Percentiles rank a stretch among this genome's conserved stretches.
Conservation (phyloP, 441 rosid species). For the Erodium moschatum region DNA sequence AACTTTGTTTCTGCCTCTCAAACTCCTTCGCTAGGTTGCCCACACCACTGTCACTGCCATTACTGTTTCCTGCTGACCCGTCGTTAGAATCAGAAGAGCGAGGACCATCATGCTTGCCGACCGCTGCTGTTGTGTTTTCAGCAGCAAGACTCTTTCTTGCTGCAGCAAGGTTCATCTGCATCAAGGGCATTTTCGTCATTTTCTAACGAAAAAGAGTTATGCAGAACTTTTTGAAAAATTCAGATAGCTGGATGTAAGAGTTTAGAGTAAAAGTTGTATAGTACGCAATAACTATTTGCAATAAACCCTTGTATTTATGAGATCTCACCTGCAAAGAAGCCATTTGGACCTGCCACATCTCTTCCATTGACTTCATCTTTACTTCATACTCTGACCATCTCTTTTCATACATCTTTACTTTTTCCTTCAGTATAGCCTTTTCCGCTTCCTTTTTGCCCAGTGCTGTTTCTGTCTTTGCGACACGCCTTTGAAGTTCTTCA, state of each 20-base stretch:
- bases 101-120: constrained; percentile 52
- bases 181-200: neutral
- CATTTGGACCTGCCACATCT: constrained; percentile 86
- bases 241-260: too few species aligned
- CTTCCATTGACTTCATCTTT: constrained; percentile 91
- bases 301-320: neutral
- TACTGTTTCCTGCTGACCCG: constrained; percentile 41
- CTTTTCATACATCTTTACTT: constrained; percentile 55
- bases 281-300: too few species aligned
- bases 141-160: constrained; percentile 64
- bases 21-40: constrained; percentile 58
- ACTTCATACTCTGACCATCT: constrained; percentile 75
- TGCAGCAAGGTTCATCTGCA: constrained; percentile 71
- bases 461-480: constrained; percentile 54
- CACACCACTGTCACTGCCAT: constrained; percentile 46
- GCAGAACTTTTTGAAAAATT: too few species aligned
- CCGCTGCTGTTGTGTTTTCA: constrained; percentile 36
- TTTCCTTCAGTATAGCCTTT: constrained; percentile 59
- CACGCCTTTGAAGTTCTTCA: constrained; percentile 65
- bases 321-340: constrained; percentile 64
- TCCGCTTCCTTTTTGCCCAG: constrained; percentile 72
- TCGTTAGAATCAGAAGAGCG: constrained; percentile 45
- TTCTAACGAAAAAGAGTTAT: too few species aligned
- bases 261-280: too few species aligned
- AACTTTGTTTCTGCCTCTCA: constrained; percentile 56